phyloP scores from a whole-genome alignment of 257 asterid genomes.

The Solanum appendiculatum region DNA sequence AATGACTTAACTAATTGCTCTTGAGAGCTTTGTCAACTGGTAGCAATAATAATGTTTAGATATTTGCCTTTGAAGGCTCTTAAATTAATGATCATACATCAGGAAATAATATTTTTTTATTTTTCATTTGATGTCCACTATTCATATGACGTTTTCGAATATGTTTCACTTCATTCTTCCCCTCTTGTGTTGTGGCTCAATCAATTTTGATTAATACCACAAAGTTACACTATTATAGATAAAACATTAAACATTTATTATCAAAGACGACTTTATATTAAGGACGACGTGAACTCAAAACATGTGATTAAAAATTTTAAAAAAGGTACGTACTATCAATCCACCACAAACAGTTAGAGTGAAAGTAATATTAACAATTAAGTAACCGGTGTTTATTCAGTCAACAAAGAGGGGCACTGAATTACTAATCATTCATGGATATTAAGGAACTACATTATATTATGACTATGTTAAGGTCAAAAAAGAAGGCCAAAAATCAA shows the following conservation, averaged over 20 bases:
- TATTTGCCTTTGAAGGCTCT: neutral
- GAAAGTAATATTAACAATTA: neutral
- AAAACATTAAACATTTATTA: neutral
- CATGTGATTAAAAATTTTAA: no score
- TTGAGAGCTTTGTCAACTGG: neutral
- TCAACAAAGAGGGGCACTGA: neutral
- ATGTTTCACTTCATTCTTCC: no score
- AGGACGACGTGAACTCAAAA: neutral
- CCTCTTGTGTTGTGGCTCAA: neutral
- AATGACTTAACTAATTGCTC: neutral
- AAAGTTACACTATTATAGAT: neutral
- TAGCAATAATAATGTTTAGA: neutral
- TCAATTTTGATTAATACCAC: neutral
- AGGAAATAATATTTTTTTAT: no score
- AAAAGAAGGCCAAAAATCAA: neutral
- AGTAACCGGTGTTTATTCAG: neutral
- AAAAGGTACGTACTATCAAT: neutral
- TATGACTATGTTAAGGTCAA: neutral
- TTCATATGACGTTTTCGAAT: neutral
- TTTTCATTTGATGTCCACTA: neutral
- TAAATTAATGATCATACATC: neutral
- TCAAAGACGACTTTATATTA: neutral
- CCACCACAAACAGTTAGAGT: neutral
- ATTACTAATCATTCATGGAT: neutral
- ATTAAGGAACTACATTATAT: neutral